Base-by-base conservation (phyloP, 345 rosid species). In the Brassica incana region DNA sequence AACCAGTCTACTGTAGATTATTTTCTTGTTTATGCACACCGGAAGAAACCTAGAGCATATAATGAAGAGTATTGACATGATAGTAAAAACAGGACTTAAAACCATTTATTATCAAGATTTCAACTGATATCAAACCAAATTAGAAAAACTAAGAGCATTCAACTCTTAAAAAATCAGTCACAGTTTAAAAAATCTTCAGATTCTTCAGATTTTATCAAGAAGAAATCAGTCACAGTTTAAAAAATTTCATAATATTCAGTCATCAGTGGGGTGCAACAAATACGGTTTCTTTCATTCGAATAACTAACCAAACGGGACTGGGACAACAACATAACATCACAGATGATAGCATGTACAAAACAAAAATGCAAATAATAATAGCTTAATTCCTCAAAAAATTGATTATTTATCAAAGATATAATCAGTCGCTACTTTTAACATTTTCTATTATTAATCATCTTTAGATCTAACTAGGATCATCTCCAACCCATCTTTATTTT, bases 391-490 rank as follows among this genome's bases (percentile, higher is more conserved):
- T 72, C 76, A 61, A 29, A 68, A n/a, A 20, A 1, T 11, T 59
- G 65, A 35, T 10, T 58, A 3, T 12, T 58, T 50, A 1, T 71
- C 75, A 59, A 56, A 15, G 43, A 23, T 20, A 20, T 52, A 59
- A 59, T 73, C 77, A 73, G 69, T 43, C 68, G 62, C 77, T 73
- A 73, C 69, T 73, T 73, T 73, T 73, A 73, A 73, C 77, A 62
- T 61, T 73, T 45, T 20, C 10, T 0, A 20, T 50, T 69, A 69
- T 0, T 48, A 38, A 40, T 62, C 60, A 62, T 73, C 77, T 38
- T 1, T 4, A 68, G 60, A 71, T 67, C 1, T 16, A 67, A 6
- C 56, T 18, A 38, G 25, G 25, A 23, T 23, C 25, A 23, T 23
- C 25, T 23, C 25, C 2, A 23, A 23, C 25, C 0, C 25, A 23